Evolutionary conservation across 345 rosid species (phyloP).

Genomic region (Lenwebbia sp.): DNA sequence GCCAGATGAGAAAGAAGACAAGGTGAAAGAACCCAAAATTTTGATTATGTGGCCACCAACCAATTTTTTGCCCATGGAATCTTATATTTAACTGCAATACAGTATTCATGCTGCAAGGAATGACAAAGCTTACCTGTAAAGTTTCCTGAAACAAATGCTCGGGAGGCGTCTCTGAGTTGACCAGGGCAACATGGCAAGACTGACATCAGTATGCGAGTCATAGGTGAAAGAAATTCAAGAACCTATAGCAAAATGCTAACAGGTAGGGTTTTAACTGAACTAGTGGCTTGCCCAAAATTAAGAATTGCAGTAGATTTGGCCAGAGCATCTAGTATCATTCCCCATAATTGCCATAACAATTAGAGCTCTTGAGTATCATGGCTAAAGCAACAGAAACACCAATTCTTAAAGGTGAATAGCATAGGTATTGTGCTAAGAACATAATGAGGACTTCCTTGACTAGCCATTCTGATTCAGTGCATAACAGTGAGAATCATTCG

Average conservation of each 20-base stretch:
- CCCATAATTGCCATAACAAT: not conserved
- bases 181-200: not conserved
- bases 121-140: constrained; percentile 53
- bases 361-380: not conserved
- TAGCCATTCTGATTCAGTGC: not conserved
- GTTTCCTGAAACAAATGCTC: constrained; percentile 93
- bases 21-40: not conserved
- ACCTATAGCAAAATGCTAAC: not conserved
- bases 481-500: not conserved
- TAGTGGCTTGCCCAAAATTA: not conserved
- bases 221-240: not conserved
- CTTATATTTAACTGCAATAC: not conserved
- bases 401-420: not conserved
- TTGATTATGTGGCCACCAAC: not conserved
- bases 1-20: not conserved
- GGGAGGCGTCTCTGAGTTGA: constrained; percentile 74
- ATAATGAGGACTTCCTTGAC: not conserved
- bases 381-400: not conserved
- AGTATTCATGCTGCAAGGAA: not conserved
- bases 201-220: not conserved
- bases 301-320: not conserved
- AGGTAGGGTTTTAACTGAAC: not conserved
- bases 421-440: not conserved
- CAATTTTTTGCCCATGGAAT: not conserved
- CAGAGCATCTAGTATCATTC: not conserved